Base-by-base conservation (phyloP, 2,329 filamentous ascomycete genomes). In the Corinectria fuckeliana region DNA sequence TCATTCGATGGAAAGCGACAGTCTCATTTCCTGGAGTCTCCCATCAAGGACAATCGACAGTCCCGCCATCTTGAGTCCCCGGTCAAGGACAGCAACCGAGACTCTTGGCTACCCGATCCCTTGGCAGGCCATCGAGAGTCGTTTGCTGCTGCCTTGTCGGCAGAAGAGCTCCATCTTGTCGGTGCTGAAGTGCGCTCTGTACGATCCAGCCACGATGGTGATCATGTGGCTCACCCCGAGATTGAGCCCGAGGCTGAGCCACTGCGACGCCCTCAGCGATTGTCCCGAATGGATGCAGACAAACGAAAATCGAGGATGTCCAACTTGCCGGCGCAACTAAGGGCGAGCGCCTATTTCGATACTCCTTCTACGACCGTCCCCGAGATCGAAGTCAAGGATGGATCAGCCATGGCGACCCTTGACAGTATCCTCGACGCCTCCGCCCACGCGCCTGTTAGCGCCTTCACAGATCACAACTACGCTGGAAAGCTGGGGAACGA, bases 401-500 rank as follows among this genome's bases (percentile, higher is more conserved):
- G 91, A 16, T 98, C 95, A 23, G 93, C 94, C 10, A 91, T 93
- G 72, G 89, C 87, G 39, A 97, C 94, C 0, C 84, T 99, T 7
- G 93, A 99, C 66, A 93, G 88, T 72, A 96, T 99, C 52, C 83
- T 99, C 14, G 91, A 97, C 72, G 95, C 94, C 7, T 95, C 94
- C 3, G 91, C 92, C 3, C 86, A 84, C 60, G 94, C 95, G 0
- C 95, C 95, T 1, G 93, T 97, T 26, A 92, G 84, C 65, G 94
- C 93, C 23, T 98, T 98, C 69, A 96, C 91, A 0, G 92, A 97
- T 70, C 93, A 97, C 74, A 86, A 89, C 0, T 93, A 91, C 71
- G 91, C 89, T 25, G 93, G 93, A 4, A 86, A 88, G 62, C 81
- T 93, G 10, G 91, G 92, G 21, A 75, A 85, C 4, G 91, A 94